Percentiles rank a stretch among this genome's conserved stretches.
These are phyloP conservation scores for Musa schizocarpa DNA, from an alignment of 176 grass and related monocot species.

Conservation along the genomic window DNA sequence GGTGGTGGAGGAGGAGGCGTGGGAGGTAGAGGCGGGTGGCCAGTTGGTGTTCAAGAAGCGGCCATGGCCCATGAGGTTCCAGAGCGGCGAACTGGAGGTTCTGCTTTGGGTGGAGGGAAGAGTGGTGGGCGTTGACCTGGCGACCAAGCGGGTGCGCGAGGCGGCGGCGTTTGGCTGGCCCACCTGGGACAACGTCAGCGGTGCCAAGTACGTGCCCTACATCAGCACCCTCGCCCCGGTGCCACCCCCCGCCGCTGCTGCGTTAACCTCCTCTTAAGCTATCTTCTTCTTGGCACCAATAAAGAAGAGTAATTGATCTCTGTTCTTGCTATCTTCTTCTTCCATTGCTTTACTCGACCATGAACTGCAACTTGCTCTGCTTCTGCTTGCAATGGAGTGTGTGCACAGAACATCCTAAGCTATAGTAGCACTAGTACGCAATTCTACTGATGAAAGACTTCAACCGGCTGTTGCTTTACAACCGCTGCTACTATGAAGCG, in stretches of 20 bases:
- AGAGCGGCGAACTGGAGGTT: slow-evolving; percentile 33
- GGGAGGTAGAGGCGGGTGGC: not conserved
- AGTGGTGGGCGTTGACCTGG: slow-evolving; percentile 32
- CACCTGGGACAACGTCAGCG: not conserved
- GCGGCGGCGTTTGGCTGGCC: not conserved
- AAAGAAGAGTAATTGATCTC: too few relatives aligned
- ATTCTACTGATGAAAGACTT: too few relatives aligned
- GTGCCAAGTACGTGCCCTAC: slow-evolving; percentile 27
- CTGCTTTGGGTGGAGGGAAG: slow-evolving; percentile 19
- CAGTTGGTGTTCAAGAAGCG: not conserved
- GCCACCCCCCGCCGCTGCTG: not conserved
- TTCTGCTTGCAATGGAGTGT: too few relatives aligned
- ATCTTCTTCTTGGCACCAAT: too few relatives aligned
- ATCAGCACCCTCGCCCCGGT: slow-evolving; percentile 51
- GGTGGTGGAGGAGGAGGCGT: not conserved
- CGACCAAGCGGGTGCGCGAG: slow-evolving; percentile 25
- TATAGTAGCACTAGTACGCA: too few relatives aligned
- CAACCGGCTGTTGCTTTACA: too few relatives aligned
- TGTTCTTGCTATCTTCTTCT: too few relatives aligned
- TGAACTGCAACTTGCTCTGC: too few relatives aligned
- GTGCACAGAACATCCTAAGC: too few relatives aligned
- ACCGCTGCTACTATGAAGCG: too few relatives aligned
- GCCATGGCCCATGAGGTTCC: slow-evolving; percentile 39
- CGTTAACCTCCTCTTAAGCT: not conserved
- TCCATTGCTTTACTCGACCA: too few relatives aligned